Base-by-base conservation (phyloP, 2,329 filamentous ascomycete species). In the Aspergillus sp. region DNA sequence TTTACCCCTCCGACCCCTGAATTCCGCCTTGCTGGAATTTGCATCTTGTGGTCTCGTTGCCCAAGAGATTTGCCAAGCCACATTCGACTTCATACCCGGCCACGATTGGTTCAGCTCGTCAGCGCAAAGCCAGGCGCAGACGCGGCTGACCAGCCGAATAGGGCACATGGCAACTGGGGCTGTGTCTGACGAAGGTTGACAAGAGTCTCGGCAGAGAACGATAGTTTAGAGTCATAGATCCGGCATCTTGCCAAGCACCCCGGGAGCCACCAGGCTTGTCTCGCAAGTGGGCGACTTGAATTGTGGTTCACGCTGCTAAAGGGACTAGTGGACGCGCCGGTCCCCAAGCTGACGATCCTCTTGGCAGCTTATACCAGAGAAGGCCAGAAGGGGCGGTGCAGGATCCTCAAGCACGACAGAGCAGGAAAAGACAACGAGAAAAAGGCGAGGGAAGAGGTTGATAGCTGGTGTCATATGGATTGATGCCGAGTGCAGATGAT, bases 331-430 rank as follows among this genome's bases (percentile, higher is more conserved):
- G 55, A 56, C 17, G 22, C 45, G 58, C 53, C 60, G 52, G 30
- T 49, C 44, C 24, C 57, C 56, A 49, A 53, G 48, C 17, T 44
- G 58, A 56, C 60, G 60, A 65, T 65, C 60, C 13, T 51, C 61
- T 64, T 63, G 61, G 61, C 62, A 43, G 22, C 34, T 18, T 41
- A 26, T 15, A 18, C 13, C 20, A 52, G 11, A n/a, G n/a, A 26
- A 36, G 49, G 18, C 43, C 20, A 48, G 41, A 53, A 48, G 50
- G 50, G 55, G 50, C 50, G 38, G 55, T 57, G 55, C 49, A 55
- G 12, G 20, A 32, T 50, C 36, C 8, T 45, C 26, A 20, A 39
- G 18, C 22, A 39, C 24, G 43, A 24, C 26, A 9, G 38, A 39
- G 32, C 38, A 43, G 41, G 22, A 30, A 42, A 43, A 7, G 41